Evolutionary conservation across 1,284 basidiomycete species (phyloP).

Genomic region (Tylopilus sp.): DNA sequence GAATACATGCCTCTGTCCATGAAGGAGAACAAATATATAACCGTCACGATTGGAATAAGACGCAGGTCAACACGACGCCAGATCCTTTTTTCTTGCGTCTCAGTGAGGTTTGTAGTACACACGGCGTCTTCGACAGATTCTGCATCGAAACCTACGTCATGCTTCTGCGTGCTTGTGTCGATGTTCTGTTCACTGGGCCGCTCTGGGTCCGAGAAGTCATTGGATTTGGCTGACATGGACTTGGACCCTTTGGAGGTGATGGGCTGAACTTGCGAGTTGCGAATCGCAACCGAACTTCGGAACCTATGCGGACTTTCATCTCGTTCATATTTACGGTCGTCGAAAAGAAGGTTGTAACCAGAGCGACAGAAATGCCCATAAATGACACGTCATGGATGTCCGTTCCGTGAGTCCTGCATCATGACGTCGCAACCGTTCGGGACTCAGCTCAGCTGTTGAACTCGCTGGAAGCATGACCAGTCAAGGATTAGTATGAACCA

Average conservation of each 20-base stretch:
- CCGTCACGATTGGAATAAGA: conserved; percentile 3
- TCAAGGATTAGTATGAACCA: no score
- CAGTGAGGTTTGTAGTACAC: not conserved
- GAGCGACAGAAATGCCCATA: not conserved
- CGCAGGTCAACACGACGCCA: conserved; percentile 7
- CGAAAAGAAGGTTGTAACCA: not conserved
- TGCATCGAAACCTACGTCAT: not conserved
- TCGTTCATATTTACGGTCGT: not conserved
- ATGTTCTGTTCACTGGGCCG: not conserved
- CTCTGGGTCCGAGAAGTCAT: not conserved
- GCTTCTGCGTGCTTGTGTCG: not conserved
- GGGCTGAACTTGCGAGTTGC: not conserved
- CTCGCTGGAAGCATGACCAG: no score
- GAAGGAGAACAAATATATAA: conserved; percentile 7
- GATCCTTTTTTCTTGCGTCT: not conserved
- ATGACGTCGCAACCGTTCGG: no score
- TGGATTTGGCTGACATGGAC: not conserved
- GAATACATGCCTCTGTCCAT: conserved; percentile 4
- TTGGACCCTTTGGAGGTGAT: not conserved
- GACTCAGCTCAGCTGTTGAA: no score
- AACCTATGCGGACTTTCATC: not conserved
- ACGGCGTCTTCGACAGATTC: not conserved
- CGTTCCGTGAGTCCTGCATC: no score
- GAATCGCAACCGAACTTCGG: not conserved
- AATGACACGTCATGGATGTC: not conserved